A percentile compares a stretch with the other conserved stretches of the same genome.
phyloP scores from a whole-genome alignment of 2,329 filamentous ascomycete genomes.

The Calonectria hongkongensis region DNA sequence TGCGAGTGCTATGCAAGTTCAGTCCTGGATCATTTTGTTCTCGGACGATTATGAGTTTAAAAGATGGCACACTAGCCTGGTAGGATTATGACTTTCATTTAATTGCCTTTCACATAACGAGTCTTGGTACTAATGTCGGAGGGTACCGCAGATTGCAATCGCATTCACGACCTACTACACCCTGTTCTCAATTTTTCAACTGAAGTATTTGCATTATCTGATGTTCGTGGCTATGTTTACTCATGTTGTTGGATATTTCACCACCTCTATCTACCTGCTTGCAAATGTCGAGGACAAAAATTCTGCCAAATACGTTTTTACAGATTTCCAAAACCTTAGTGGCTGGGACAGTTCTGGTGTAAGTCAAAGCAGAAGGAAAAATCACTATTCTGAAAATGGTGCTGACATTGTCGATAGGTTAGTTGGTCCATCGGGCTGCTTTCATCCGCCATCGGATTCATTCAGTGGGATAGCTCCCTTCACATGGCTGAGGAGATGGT shows the following conservation, averaged over 20 bases:
- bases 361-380: neutral
- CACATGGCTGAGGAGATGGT: slow-evolving; percentile 39
- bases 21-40: slow-evolving; percentile 25
- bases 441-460: slow-evolving; percentile 24
- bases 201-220: slow-evolving; percentile 23
- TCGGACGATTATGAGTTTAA: slow-evolving; percentile 4
- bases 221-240: slow-evolving; percentile 26
- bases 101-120: too few relatives aligned
- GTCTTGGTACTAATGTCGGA: neutral
- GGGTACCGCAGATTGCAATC: slow-evolving; percentile 3
- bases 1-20: slow-evolving; percentile 29
- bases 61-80: slow-evolving; percentile 31
- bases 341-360: slow-evolving; percentile 29
- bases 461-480: slow-evolving; percentile 33
- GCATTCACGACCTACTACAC: slow-evolving; percentile 18
- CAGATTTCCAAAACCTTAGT: slow-evolving; percentile 21
- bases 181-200: slow-evolving; percentile 1
- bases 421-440: slow-evolving; percentile 34
- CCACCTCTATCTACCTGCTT: slow-evolving; percentile 19
- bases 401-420: neutral
- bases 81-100: neutral
- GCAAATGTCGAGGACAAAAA: slow-evolving; percentile 17
- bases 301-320: slow-evolving; percentile 28
- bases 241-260: slow-evolving; percentile 21
- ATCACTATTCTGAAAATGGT: neutral